Base-by-base conservation (phyloP, 116 monocot genomes). In the Phalaenopsis hybrid region DNA sequence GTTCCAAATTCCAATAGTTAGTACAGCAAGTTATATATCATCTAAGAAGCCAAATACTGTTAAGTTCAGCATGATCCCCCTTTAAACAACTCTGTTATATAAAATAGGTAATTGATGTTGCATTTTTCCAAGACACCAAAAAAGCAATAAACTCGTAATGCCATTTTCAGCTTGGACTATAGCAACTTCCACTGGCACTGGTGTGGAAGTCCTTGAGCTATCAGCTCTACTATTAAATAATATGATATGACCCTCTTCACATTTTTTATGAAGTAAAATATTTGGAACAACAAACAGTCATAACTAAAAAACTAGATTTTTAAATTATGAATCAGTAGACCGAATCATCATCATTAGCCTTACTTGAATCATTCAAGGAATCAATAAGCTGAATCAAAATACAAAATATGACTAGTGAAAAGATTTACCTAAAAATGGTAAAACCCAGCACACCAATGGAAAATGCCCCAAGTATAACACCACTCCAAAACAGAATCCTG, bases 361-460 rank as follows among this genome's bases (percentile, higher is more conserved):
- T n/a, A 63, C 21, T 63, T 63, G 23, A 63, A n/a, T 5, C 52
- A 52, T 52, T 63, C n/a, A 8, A 4, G 72, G 31, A 72, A 72
- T 13, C 72, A 72, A 69, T 69, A 69, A 69, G 33, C 69, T 69
- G 33, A 69, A 72, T 37, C 72, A 72, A 72, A 72, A 72, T 34
- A 37, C 31, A 72, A 72, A 72, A 34, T 72, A 34, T 72, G 34
- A 72, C 13, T 37, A 72, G 37, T 34, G 72, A 72, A 15, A 77
- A 49, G 4, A 43, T 25, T 77, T 93, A 94, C 96, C 93, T 93
- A 45, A 84, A 59, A 48, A 90, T 74, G 25, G 97, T 81, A 81
- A 87, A 94, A 33, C 91, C 84, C 44, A 97, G 44, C 76, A 94
- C 82, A 75, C 90, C 86, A 81, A 90, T 25, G 9, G 97, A 94